phyloP scores from a whole-genome alignment of 1,284 basidiomycete genomes.

The Chondrostereum purpureum region DNA sequence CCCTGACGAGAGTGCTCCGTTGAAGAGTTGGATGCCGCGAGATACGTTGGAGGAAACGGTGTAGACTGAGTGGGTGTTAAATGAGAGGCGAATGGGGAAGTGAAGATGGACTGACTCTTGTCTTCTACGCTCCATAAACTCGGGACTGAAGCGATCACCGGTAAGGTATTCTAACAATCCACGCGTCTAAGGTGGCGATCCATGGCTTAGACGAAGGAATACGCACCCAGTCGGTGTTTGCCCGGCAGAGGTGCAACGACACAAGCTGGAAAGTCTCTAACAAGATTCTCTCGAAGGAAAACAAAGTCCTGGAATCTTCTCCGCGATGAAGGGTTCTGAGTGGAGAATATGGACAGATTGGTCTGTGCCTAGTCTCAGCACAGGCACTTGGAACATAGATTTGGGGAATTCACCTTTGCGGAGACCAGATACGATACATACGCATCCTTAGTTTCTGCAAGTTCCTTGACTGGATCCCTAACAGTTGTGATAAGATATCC shows the following conservation, averaged over 20 bases:
- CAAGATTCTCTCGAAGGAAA: constrained; percentile 85
- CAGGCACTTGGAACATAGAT: constrained; percentile 9
- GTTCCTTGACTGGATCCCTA: constrained; percentile 90
- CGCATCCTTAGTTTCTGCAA: constrained; percentile 92
- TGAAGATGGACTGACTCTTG: constrained; percentile 61
- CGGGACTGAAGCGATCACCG: constrained; percentile 92
- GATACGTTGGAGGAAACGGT: constrained; percentile 88
- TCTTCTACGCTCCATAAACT: constrained; percentile 91
- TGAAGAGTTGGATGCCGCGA: constrained; percentile 94
- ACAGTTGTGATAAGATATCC: constrained; percentile 84
- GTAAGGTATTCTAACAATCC: constrained; percentile 81
- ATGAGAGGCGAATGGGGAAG: constrained; percentile 4
- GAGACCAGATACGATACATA: constrained; percentile 93
- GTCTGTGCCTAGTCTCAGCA: constrained; percentile 44
- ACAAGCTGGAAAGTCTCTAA: constrained; percentile 91
- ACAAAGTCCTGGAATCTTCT: constrained; percentile 97
- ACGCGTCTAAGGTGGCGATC: constrained; percentile 5
- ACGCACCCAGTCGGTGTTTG: constrained; percentile 89
- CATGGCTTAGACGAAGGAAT: neutral
- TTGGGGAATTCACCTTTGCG: constrained; percentile 80
- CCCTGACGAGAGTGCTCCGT: constrained; percentile 80
- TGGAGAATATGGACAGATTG: constrained; percentile 74
- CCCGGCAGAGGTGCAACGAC: constrained; percentile 95
- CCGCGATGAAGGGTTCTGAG: constrained; percentile 65
- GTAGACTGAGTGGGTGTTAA: constrained; percentile 56